phyloP scores from a whole-genome alignment of 345 rosid species.

The Aquilaria yunnanensis region DNA sequence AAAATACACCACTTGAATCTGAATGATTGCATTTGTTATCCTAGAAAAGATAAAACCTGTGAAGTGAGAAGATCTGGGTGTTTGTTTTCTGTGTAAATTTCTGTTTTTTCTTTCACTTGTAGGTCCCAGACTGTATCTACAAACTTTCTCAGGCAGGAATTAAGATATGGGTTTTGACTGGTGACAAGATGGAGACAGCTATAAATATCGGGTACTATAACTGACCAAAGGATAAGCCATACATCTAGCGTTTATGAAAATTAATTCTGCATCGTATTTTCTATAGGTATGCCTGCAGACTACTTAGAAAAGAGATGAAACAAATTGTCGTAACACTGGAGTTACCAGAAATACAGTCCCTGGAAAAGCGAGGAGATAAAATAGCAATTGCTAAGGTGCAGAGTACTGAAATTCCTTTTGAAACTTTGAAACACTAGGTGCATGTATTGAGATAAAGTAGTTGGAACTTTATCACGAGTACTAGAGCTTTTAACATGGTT shows the following conservation, averaged over 20 bases:
- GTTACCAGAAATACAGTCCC: slow-evolving; percentile 43
- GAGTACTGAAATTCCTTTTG: slow-evolving; percentile 2
- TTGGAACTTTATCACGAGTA: no score
- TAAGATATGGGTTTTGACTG: slow-evolving; percentile 85
- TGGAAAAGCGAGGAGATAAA: slow-evolving; percentile 59
- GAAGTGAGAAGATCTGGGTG: neutral
- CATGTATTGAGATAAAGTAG: no score
- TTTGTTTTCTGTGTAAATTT: slow-evolving; percentile 4
- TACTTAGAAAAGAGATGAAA: slow-evolving; percentile 67
- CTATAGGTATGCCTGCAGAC: slow-evolving; percentile 75
- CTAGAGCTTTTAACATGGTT: no score
- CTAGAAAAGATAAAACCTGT: neutral
- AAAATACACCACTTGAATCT: no score
- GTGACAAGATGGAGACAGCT: slow-evolving; percentile 91
- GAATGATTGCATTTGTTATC: no score
- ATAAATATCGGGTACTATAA: slow-evolving; percentile 75
- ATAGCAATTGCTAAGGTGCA: slow-evolving; percentile 48
- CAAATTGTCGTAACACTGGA: slow-evolving; percentile 62
- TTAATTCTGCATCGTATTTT: slow-evolving; percentile 10
- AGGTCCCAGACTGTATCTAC: slow-evolving; percentile 79
- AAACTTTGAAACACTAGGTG: no score
- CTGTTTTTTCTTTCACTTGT: slow-evolving; percentile 5
- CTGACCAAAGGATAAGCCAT: slow-evolving; percentile 4
- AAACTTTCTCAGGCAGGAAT: slow-evolving; percentile 77
- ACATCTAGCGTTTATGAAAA: slow-evolving; percentile 8